Percentiles rank a stretch among this genome's conserved stretches.
These are phyloP conservation scores for Artemisia argyi DNA, from an alignment of 129 eudicot species.

Conservation along the genomic window DNA sequence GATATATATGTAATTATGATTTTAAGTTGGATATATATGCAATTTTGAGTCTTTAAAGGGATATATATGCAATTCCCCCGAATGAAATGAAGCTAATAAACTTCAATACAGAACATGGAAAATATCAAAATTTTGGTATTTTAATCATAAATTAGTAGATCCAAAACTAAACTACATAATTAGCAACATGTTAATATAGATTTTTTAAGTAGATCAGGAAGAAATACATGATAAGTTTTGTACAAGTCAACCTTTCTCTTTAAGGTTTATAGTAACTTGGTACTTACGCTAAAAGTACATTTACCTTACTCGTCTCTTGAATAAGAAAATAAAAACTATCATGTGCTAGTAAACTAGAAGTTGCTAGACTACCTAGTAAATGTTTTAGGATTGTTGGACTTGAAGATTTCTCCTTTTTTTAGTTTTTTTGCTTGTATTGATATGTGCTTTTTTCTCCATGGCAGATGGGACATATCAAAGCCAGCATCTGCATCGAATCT, in stretches of 20 bases:
- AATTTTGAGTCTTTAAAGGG: no score
- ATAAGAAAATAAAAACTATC: background rate
- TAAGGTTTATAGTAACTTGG: no score
- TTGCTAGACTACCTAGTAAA: background rate
- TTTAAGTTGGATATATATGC: no score
- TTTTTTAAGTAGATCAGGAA: no score
- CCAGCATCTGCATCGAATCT: constrained; percentile 85
- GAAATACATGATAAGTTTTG: no score
- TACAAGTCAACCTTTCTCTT: no score
- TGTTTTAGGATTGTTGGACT: background rate
- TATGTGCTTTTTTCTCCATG: constrained; percentile 22
- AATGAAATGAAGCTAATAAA: background rate
- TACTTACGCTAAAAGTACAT: background rate
- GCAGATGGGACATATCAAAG: constrained; percentile 86
- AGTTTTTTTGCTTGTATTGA: background rate
- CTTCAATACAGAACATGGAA: constrained; percentile 17
- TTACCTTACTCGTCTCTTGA: background rate
- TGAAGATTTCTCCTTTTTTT: background rate
- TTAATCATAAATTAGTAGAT: background rate
- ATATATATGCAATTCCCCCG: no score
- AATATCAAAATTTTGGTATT: constrained; percentile 19
- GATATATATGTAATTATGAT: no score
- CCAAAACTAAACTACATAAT: constrained; percentile 1
- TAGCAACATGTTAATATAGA: no score
- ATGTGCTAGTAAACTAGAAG: background rate